Base-by-base conservation (phyloP, 1,139 yeast genomes). In the Candida glucosophila region DNA sequence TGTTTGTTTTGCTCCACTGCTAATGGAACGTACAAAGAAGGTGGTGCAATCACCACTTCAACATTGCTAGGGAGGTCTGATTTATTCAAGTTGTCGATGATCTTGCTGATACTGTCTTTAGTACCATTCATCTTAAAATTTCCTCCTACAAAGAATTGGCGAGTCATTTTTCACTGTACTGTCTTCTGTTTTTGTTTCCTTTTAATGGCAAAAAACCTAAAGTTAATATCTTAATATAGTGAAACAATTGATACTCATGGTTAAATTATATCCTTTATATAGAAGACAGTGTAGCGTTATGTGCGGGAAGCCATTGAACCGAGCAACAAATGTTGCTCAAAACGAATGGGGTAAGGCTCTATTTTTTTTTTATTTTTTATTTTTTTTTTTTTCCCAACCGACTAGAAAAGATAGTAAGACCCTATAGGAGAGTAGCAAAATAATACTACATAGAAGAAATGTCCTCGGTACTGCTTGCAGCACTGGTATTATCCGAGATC, bases 91-190 rank as follows among this genome's bases (percentile, higher is more conserved):
- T 76, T 69, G 39, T 77, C 90, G 38, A 88, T 78, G 54, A 90
- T 88, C 45, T 73, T 60, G 59, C 77, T 73, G 58, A 90, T 80
- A 50, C 93, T 80, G 49, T 73, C 74, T 64, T 77, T 78, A 55
- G 95, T 68, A 56, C 99, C 98, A 74, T 90, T 92, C 86, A 92
- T 80, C 67, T 90, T 90, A 74, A 90, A 88, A 86, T 90, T 90
- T 53, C 97, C 98, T 48, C 97, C 98, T 50, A 81, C 88, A 56
- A 90, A 86, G 71, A 88, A 88, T 66, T 77, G 80, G 71, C 98
- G 86, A 58, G 93, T 76, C 95, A 55, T 55, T 35, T 20, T n/a
- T 38, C 21, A 17, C 12, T 15, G 18, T 14, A 19, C n/a, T 14
- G 26, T 14, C 15, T 21, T 25, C 15, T 18, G 17, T 10, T 27